Evolutionary conservation across 148 eudicot species (phyloP).

Genomic region (Cornus controversa): DNA sequence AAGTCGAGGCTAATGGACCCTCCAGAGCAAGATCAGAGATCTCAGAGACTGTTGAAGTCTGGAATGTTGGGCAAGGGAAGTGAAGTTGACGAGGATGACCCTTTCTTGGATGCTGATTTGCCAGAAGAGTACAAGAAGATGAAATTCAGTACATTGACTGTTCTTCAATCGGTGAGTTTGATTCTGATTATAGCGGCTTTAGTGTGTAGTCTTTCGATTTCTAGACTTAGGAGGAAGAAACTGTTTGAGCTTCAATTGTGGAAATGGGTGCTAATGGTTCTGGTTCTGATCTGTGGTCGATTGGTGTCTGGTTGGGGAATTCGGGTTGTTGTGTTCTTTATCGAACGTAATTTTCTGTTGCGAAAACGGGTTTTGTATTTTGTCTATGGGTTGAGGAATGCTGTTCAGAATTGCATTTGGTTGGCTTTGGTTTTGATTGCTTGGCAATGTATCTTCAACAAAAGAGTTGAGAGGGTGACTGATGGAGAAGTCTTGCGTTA

Average conservation of each 20-base stretch:
- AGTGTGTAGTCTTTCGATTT: slow-evolving; percentile 56
- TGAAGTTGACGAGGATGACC: slow-evolving; percentile 86
- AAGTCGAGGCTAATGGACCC: slow-evolving; percentile 86
- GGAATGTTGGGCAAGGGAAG: slow-evolving; percentile 43
- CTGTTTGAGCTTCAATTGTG: slow-evolving; percentile 58
- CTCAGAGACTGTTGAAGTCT: slow-evolving; percentile 41
- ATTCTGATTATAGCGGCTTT: slow-evolving; percentile 58
- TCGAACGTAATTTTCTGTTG: slow-evolving; percentile 60
- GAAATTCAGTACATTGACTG: slow-evolving; percentile 40
- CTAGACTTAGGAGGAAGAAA: slow-evolving; percentile 20
- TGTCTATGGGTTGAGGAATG: slow-evolving; percentile 60
- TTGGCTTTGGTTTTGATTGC: slow-evolving; percentile 55
- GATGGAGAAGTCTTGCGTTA: slow-evolving; percentile 46
- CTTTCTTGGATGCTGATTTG: slow-evolving; percentile 74
- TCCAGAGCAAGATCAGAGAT: slow-evolving; percentile 43
- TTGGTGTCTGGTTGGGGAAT: slow-evolving; percentile 68
- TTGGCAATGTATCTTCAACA: slow-evolving; percentile 57
- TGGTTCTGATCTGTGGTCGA: slow-evolving; percentile 66
- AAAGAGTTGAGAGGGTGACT: slow-evolving; percentile 47
- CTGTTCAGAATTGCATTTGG: slow-evolving; percentile 74
- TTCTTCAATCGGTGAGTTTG: slow-evolving; percentile 60
- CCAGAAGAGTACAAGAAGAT: slow-evolving; percentile 70
- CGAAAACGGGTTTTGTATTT: slow-evolving; percentile 70
- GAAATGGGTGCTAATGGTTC: slow-evolving; percentile 70
- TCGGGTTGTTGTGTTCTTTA: slow-evolving; percentile 53